Conservation (phyloP, 495 filamentous ascomycete species). For the Xylona heveae region DNA sequence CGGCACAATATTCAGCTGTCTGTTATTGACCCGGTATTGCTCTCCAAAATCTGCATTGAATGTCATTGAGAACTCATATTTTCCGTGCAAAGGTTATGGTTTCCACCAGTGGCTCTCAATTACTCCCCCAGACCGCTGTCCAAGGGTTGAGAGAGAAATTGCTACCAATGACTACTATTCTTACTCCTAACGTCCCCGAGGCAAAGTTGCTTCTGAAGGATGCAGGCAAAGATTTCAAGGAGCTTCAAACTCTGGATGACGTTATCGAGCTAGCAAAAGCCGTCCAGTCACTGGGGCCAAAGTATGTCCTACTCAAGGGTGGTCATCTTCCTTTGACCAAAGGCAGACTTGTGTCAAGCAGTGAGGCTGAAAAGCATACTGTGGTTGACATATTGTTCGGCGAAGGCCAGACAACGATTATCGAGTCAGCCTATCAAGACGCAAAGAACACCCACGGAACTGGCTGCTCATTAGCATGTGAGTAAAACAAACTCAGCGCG, state of each 20-base stretch:
- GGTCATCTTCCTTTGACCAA: conserved; percentile 69
- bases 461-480: conserved; percentile 81
- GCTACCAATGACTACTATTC: conserved; percentile 54
- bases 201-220: conserved; percentile 50
- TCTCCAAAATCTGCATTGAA: not conserved
- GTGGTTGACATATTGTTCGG: conserved; percentile 62
- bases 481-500: too few relatives aligned
- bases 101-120: conserved; percentile 58
- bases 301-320: conserved; percentile 74
- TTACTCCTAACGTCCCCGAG: conserved; percentile 89
- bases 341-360: conserved; percentile 29
- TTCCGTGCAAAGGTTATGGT: conserved; percentile 61
- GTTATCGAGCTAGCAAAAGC: conserved; percentile 44
- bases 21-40: conserved; percentile 64
- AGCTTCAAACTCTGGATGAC: conserved; percentile 33
- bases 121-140: conserved; percentile 53
- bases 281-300: conserved; percentile 45
- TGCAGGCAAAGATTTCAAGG: conserved; percentile 22
- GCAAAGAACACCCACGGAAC: conserved; percentile 85
- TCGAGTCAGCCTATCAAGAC: conserved; percentile 45
- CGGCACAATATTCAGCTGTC: conserved; percentile 35
- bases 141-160: conserved; percentile 37
- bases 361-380: conserved; percentile 31
- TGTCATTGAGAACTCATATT: conserved; percentile 4
- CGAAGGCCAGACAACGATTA: conserved; percentile 25